A percentile compares a stretch with the other conserved stretches of the same genome.
Evolutionary conservation across 306 rosid species (phyloP).

Genomic region (Castanopsis chinensis): DNA sequence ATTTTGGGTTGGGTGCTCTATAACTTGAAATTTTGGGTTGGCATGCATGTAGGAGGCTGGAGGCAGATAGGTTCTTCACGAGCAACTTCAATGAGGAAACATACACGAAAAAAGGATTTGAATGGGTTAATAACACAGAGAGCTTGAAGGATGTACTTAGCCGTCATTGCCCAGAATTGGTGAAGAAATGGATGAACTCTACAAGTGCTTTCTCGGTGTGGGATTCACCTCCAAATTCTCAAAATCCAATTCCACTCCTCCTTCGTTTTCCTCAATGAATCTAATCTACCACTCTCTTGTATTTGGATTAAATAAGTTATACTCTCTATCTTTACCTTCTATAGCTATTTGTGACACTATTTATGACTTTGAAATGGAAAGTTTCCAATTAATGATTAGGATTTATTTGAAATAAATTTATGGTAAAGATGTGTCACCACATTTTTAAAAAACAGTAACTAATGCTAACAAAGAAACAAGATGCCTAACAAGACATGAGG

Average conservation of each 20-base stretch:
- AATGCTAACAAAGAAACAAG: too few relatives aligned
- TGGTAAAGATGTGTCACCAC: too few relatives aligned
- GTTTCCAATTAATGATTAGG: too few relatives aligned
- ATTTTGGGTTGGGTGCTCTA: too few relatives aligned
- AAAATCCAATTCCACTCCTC: constrained; percentile 38
- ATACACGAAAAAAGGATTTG: constrained; percentile 48
- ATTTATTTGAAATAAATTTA: too few relatives aligned
- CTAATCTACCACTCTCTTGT: too few relatives aligned
- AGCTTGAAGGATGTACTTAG: constrained; percentile 52
- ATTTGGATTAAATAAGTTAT: too few relatives aligned
- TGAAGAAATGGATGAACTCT: constrained; percentile 50
- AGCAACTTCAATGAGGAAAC: constrained; percentile 49
- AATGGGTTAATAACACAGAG: constrained; percentile 62
- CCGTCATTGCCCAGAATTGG: constrained; percentile 56
- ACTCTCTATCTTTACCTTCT: too few relatives aligned
- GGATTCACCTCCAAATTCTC: constrained; percentile 39
- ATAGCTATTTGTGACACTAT: too few relatives aligned
- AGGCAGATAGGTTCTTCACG: constrained; percentile 62
- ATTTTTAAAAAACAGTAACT: too few relatives aligned
- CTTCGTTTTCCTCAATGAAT: constrained; percentile 35
- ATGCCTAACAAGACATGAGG: too few relatives aligned
- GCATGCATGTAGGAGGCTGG: constrained; percentile 46
- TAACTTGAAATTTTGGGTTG: not conserved
- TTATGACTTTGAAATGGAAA: too few relatives aligned
- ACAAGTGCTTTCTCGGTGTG: constrained; percentile 66